These are phyloP conservation scores for Thalassiosira oceanica DNA, from an alignment of 352 stramenopile species.

Conservation along the genomic window DNA sequence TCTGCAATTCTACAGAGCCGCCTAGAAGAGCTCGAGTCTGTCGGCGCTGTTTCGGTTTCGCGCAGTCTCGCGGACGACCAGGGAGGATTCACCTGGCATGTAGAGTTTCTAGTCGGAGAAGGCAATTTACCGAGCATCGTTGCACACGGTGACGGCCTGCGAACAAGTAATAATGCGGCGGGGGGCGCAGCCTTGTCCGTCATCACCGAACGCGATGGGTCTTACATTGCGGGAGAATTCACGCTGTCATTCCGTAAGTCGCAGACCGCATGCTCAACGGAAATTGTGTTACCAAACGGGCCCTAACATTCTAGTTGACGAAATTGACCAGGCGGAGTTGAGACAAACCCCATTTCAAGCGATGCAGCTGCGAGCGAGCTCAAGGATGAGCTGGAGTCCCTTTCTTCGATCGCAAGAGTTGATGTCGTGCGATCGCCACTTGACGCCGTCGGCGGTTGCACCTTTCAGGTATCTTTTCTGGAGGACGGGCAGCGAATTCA, in stretches of 20 bases:
- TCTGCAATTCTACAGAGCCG: constrained; percentile 53
- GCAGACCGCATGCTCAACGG: not conserved
- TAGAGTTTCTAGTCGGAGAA: constrained; percentile 62
- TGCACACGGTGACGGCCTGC: constrained; percentile 50
- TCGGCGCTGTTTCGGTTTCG: constrained; percentile 65
- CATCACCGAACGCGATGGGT: constrained; percentile 42
- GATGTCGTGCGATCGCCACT: constrained; percentile 38
- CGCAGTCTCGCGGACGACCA: constrained; percentile 50
- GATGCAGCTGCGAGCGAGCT: constrained; percentile 83
- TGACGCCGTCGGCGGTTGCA: constrained; percentile 83
- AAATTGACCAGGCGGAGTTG: constrained; percentile 19
- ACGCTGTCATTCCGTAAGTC: constrained; percentile 50
- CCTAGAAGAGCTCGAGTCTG: constrained; percentile 57
- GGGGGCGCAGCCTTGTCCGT: constrained; percentile 46
- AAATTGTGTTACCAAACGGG: not conserved
- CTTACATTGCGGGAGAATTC: constrained; percentile 58
- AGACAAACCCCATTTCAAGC: constrained; percentile 78
- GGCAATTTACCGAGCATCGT: constrained; percentile 57
- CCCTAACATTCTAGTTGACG: not conserved
- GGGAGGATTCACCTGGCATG: constrained; percentile 59
- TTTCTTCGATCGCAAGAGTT: constrained; percentile 43
- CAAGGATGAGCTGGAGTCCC: constrained; percentile 61
- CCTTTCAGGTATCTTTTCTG: constrained; percentile 92
- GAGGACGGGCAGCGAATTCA: constrained; percentile 55
- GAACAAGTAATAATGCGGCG: constrained; percentile 41